Base-by-base conservation (phyloP, 148 eudicot species). In the Camellia sinensis region DNA sequence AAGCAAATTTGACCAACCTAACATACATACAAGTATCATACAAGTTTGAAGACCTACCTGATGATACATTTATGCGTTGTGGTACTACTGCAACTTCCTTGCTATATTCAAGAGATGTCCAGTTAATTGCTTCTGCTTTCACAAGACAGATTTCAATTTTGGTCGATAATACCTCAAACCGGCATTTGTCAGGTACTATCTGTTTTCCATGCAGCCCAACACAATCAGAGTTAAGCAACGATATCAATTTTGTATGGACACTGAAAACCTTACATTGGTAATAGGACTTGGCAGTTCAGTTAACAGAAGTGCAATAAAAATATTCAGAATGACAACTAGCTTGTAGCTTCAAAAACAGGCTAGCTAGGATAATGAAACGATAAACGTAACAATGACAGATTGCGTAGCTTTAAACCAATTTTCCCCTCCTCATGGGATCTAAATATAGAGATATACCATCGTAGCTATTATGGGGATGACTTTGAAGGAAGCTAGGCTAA, bases 31-130 rank as follows among this genome's bases (percentile, higher is more conserved):
- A 72, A 5, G 52, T 5, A 12, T 54, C 59, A 64, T 64, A 22
- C 67, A 67, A 45, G 53, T 40, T 7, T 73, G 21, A 3, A 14
- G 66, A 67, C 74, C 59, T 56, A 80, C 82, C 50, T 19, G 82
- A 74, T 65, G 82, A 6, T 15, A 13, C 56, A 61, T 76, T 44
- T 73, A 67, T 22, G 48, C 48, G 67, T 45, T 78, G 80, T 54
- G 59, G 45, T 46, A 54, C n/a, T 7, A 37, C 73, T 18, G 57
- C 74, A 75, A 37, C 74, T 44, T 67, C 79, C 65, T 67, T 81
- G 65, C 52, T 41, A 81, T 81, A 81, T 75, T 81, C 83, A 81
- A 81, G 83, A 46, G 79, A 81, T 19, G 79, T 13, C 83, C 83
- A 81, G 65, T 81, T 75, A 46, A 75, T 61, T 56, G 67, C 18